Conservation (phyloP, 2,329 filamentous ascomycete genomes). For the Diaporthe vaccinii region DNA sequence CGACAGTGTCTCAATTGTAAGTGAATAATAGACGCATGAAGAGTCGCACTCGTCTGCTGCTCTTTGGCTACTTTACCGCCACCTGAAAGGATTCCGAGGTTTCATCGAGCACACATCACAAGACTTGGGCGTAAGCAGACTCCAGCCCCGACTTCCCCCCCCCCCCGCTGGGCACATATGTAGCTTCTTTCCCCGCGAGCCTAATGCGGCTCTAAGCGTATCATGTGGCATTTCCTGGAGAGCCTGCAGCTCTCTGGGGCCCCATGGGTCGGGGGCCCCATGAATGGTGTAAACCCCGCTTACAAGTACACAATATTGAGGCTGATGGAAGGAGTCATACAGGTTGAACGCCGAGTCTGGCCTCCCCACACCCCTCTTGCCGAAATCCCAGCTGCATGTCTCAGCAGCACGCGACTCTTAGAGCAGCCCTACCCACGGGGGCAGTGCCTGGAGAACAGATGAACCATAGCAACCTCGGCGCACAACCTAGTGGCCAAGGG, state of each 20-base stretch:
- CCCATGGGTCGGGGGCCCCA: neutral
- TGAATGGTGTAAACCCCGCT: constrained; percentile 22
- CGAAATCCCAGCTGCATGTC: neutral
- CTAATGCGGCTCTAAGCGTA: constrained; percentile 3
- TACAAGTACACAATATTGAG: neutral
- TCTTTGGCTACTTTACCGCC: neutral
- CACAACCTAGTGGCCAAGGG: neutral
- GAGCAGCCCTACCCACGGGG: neutral
- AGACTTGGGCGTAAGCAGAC: constrained; percentile 2
- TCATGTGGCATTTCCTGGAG: constrained; percentile 9
- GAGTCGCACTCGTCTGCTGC: neutral
- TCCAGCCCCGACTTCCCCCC: neutral
- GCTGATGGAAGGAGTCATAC: constrained; percentile 21
- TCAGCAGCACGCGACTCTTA: neutral
- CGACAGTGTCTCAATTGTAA: neutral
- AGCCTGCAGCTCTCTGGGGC: constrained; percentile 13
- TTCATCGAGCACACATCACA: neutral
- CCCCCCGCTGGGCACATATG: constrained; percentile 2
- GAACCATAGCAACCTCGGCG: neutral
- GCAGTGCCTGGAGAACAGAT: constrained; percentile 13
- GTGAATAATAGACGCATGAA: neutral
- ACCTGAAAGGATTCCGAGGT: constrained; percentile 6
- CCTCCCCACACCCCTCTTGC: neutral
- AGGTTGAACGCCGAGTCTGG: neutral
- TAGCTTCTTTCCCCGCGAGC: constrained; percentile 11